Conservation (phyloP, 2,329 filamentous ascomycete genomes). For the Claviceps purpurea region DNA sequence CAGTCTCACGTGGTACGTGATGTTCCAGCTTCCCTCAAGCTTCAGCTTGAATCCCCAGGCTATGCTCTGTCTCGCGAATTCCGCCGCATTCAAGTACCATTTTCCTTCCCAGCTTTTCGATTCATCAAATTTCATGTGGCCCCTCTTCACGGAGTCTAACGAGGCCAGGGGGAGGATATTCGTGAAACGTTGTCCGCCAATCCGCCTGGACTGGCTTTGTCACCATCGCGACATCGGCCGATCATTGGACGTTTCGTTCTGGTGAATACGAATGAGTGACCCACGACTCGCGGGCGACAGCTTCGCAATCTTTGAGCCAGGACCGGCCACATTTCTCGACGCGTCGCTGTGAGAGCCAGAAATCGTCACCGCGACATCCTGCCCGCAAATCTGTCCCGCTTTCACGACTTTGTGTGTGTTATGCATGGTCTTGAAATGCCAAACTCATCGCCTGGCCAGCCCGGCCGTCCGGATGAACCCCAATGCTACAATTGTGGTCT, state of each 20-base stretch:
- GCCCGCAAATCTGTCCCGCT: background rate
- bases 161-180: slow-evolving; percentile 15
- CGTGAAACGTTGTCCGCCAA: slow-evolving; percentile 2
- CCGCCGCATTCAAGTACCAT: too few species aligned
- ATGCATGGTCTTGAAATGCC: slow-evolving; percentile 14
- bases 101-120: background rate
- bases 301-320: background rate
- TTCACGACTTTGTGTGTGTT: background rate
- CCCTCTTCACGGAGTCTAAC: slow-evolving; percentile 6
- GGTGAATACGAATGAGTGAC: background rate
- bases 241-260: background rate
- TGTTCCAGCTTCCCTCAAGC: slow-evolving; percentile 6
- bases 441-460: slow-evolving; percentile 15
- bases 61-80: background rate
- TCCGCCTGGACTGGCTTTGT: background rate
- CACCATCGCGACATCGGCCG: background rate
- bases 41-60: slow-evolving; percentile 3
- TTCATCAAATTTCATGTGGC: slow-evolving; percentile 8
- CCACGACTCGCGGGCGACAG: background rate
- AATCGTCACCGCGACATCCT: background rate
- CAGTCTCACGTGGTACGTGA: slow-evolving; percentile 12
- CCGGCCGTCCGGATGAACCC: slow-evolving; percentile 20
- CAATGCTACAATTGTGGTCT: slow-evolving; percentile 42
- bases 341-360: background rate
- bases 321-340: background rate